Evolutionary conservation across 2,329 filamentous ascomycete genomes (phyloP), one percentile per base, ranked within the genome.

Genomic region (Lithohypha guttulata): DNA sequence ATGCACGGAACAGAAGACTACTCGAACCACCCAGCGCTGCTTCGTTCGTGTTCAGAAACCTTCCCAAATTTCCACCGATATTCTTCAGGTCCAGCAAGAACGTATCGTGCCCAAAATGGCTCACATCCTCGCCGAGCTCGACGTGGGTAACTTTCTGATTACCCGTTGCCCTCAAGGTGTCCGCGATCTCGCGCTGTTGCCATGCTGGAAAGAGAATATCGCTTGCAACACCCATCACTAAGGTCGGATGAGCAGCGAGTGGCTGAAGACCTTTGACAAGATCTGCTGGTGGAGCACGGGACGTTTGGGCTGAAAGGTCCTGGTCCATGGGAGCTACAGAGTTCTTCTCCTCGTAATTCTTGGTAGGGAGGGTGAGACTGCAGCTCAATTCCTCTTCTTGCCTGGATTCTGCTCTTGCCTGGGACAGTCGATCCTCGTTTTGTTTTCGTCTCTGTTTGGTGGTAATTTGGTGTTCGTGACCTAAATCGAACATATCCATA

Each of bases 181-280:
- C 79, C 3, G 87, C 89, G 45, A 98, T 79, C 61, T 98, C 91
- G 38, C 84, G 76, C 65, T 98, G 91, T 65, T 98, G 91, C 89
- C 91, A 98, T 0, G 91, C 86, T 0, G 91, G 91, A 63, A 98
- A 98, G 23, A 98, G 65, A 34, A 95, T 96, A 57, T 98, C 91
- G 52, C 85, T 95, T 0, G 85, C 84, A 3, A 96, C 91, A 22
- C 91, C 91, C 66, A 98, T 79, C 8, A 98, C 84, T 15, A 98
- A 69, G 1, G 84, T 81, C 0, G 85, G 84, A 34, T 80, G 89
- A 45, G 87, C 71, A 39, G 79, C 75, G 38, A 96, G 61, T 0
- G 75, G 64, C 3, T 73, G 64, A 14, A 98, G 65, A 0, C 91
- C 91, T 0, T 69, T 68, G 23, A 96, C 72, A 1, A 98, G 67